These are phyloP conservation scores for Phytophthora ramorum DNA, from an alignment of 352 stramenopile species.

Conservation along the genomic window DNA sequence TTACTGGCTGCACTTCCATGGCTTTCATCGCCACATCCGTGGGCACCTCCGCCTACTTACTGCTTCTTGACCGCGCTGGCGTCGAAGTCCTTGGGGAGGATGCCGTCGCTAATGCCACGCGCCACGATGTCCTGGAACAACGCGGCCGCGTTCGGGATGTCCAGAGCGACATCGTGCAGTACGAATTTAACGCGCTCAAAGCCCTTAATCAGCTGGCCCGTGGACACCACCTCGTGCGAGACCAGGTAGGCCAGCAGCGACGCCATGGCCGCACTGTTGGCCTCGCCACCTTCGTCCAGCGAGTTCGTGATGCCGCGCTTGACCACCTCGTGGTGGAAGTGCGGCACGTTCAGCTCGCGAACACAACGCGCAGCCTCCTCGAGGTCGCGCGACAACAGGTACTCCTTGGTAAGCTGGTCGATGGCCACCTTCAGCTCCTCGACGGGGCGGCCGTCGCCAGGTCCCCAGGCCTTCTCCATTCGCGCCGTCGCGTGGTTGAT, in stretches of 20 bases:
- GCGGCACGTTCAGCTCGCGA: conserved; percentile 94
- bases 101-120: conserved; percentile 53
- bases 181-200: conserved; percentile 85
- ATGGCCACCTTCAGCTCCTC: conserved; percentile 95
- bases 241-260: conserved; percentile 82
- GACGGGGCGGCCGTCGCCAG: conserved; percentile 91
- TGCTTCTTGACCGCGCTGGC: conserved; percentile 46
- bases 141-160: conserved; percentile 64
- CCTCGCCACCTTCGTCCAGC: conserved; percentile 57
- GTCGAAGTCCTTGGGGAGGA: conserved; percentile 58
- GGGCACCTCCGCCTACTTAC: conserved; percentile 22
- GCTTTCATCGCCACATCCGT: conserved; percentile 9
- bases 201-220: conserved; percentile 76
- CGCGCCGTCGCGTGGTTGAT: conserved; percentile 96
- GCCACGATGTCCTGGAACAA: conserved; percentile 55
- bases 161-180: conserved; percentile 66
- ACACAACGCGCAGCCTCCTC: conserved; percentile 94
- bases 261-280: conserved; percentile 62
- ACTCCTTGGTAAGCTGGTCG: conserved; percentile 97
- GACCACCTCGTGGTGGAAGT: conserved; percentile 98
- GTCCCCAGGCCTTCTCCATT: conserved; percentile 98
- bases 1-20: conserved; percentile 4
- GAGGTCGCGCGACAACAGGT: conserved; percentile 94
- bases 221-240: conserved; percentile 67
- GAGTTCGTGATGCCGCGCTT: conserved; percentile 80